These are phyloP conservation scores for Penicillium nordicum DNA, from an alignment of 2,329 filamentous ascomycete genomes.

Conservation along the genomic window DNA sequence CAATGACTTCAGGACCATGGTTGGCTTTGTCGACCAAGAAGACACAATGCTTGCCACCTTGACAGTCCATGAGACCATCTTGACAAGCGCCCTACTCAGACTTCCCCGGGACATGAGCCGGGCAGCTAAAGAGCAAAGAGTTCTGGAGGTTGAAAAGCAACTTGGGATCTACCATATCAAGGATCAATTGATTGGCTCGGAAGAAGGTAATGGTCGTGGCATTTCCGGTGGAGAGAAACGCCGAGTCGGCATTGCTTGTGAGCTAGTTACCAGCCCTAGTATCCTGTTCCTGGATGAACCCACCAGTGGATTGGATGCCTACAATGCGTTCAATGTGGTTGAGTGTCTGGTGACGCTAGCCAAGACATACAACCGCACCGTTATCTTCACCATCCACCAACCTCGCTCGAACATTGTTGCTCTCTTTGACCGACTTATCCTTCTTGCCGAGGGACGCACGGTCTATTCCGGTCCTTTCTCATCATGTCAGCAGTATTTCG, in stretches of 20 bases:
- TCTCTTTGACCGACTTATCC: constrained; percentile 88
- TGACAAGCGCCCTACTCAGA: constrained; percentile 86
- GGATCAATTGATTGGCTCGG: constrained; percentile 91
- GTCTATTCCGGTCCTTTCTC: constrained; percentile 92
- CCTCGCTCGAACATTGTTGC: constrained; percentile 97
- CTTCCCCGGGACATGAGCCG: constrained; percentile 90
- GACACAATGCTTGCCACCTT: constrained; percentile 94
- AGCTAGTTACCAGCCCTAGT: constrained; percentile 93
- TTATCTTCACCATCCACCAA: constrained; percentile 98
- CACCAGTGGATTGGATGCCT: constrained; percentile 92
- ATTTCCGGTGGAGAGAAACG: constrained; percentile 97
- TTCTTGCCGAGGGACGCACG: constrained; percentile 81
- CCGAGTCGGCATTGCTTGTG: constrained; percentile 93
- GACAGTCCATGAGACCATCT: constrained; percentile 95
- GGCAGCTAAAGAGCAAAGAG: constrained; percentile 82
- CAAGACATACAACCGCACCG: constrained; percentile 93
- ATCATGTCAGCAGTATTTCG: constrained; percentile 88
- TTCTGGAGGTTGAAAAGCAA: constrained; percentile 90
- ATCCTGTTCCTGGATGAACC: constrained; percentile 97
- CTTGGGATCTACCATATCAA: constrained; percentile 92
- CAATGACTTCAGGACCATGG: constrained; percentile 80
- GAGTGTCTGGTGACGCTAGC: constrained; percentile 93
- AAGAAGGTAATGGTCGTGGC: constrained; percentile 88
- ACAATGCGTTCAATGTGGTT: constrained; percentile 96
- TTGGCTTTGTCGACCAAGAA: constrained; percentile 97